Conservation (phyloP, 2,329 filamentous ascomycete genomes). For the Pestalotiopsis sp. region DNA sequence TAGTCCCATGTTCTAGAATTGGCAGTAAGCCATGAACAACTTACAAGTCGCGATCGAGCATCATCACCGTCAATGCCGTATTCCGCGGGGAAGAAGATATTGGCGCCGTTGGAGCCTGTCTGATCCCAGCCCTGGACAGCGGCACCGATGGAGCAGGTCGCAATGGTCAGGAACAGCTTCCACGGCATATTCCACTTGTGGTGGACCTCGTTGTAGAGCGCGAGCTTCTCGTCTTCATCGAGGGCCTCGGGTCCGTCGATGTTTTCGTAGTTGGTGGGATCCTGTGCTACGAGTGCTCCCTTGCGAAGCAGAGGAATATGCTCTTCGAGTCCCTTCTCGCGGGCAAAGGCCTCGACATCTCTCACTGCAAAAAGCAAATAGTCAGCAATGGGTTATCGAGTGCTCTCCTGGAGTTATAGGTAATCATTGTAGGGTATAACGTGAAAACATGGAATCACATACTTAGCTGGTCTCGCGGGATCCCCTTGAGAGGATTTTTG, state of each 20-base stretch:
- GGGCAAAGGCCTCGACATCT: conserved; percentile 63
- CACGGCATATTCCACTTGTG: conserved; percentile 70
- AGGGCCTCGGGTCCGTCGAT: conserved; percentile 61
- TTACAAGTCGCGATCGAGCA: conserved; percentile 29
- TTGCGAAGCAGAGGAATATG: conserved; percentile 63
- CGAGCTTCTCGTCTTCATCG: conserved; percentile 59
- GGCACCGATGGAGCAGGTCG: conserved; percentile 69
- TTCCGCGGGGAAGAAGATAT: conserved; percentile 59
- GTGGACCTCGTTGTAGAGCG: conserved; percentile 62
- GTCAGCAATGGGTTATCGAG: not conserved
- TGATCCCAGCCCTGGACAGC: conserved; percentile 74
- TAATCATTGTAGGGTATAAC: too few relatives aligned
- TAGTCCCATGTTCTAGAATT: not conserved
- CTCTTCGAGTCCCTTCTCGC: conserved; percentile 59
- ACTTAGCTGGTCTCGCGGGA: conserved; percentile 52
- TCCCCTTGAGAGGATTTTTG: conserved; percentile 49
- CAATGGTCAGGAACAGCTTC: conserved; percentile 67
- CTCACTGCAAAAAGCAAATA: conserved; percentile 32
- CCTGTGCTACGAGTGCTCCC: conserved; percentile 75
- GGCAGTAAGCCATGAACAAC: conserved; percentile 4
- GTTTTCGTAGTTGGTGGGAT: conserved; percentile 64
- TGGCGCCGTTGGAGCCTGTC: conserved; percentile 66
- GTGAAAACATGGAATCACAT: not conserved
- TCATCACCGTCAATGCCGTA: conserved; percentile 48
- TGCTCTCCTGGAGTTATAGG: not conserved